phyloP scores from a whole-genome alignment of 805 yeast species.

The Ogataea wickerhamii region DNA sequence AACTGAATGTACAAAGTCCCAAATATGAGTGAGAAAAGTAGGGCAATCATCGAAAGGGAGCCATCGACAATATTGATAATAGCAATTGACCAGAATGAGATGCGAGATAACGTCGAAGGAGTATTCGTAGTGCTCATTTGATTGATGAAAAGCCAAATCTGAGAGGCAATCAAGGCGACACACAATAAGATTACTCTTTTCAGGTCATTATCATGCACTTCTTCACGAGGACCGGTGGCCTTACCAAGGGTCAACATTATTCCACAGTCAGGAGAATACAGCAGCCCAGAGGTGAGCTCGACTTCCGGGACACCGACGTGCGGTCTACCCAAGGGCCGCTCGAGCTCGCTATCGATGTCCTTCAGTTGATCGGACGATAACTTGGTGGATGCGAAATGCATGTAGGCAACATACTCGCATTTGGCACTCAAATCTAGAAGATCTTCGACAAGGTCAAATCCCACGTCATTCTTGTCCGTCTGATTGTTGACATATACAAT shows the following conservation, averaged over 20 bases:
- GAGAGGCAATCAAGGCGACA: slow-evolving; percentile 43
- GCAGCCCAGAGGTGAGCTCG: slow-evolving; percentile 49
- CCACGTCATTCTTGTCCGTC: slow-evolving; percentile 38
- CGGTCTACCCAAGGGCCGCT: slow-evolving; percentile 77
- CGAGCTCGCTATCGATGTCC: slow-evolving; percentile 68
- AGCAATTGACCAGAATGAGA: slow-evolving; percentile 67
- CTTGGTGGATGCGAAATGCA: slow-evolving; percentile 65
- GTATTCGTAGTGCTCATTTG: slow-evolving; percentile 74
- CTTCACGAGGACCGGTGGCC: slow-evolving; percentile 55
- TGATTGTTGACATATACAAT: slow-evolving; percentile 42
- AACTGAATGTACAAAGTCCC: slow-evolving; percentile 61
- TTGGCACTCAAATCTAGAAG: slow-evolving; percentile 32
- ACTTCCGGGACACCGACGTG: slow-evolving; percentile 55
- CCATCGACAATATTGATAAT: slow-evolving; percentile 69
- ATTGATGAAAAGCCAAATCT: slow-evolving; percentile 53
- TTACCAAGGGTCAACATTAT: slow-evolving; percentile 40
- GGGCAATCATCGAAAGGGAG: slow-evolving; percentile 55
- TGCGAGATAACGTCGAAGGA: slow-evolving; percentile 73
- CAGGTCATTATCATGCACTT: slow-evolving; percentile 37
- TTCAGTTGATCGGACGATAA: slow-evolving; percentile 49
- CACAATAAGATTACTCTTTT: slow-evolving; percentile 43
- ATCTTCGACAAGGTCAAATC: slow-evolving; percentile 34
- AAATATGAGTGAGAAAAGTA: slow-evolving; percentile 54
- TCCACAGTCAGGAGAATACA: slow-evolving; percentile 92
- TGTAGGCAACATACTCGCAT: slow-evolving; percentile 70